Percentiles rank a stretch among this genome's conserved stretches.
Evolutionary conservation across 257 asterid genomes (phyloP).

Genomic region (Solanum sejunctum): DNA sequence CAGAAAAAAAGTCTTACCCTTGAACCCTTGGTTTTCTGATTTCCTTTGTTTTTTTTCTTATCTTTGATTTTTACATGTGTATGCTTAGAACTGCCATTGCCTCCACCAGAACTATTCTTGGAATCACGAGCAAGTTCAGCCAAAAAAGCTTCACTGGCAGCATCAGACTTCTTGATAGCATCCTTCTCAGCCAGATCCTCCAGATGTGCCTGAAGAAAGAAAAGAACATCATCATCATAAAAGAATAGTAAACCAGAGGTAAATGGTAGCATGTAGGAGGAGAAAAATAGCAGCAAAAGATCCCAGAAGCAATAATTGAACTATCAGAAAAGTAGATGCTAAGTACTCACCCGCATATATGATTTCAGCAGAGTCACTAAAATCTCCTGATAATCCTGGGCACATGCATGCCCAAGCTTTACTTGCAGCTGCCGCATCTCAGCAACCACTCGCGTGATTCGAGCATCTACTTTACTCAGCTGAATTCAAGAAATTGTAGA

Average conservation of each 20-base stretch:
- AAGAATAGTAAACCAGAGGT: conserved; percentile 1
- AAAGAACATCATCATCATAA: conserved; percentile 4
- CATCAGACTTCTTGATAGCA: conserved; percentile 95
- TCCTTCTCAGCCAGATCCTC: conserved; percentile 92
- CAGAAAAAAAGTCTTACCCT: conserved; percentile 36
- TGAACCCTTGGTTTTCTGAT: conserved; percentile 58
- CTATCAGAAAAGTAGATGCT: neutral
- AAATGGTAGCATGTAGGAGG: neutral
- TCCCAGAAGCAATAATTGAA: neutral
- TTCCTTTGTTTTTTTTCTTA: conserved; percentile 67
- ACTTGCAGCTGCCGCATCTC: conserved; percentile 68
- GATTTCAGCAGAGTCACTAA: conserved; percentile 76
- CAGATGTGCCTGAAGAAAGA: conserved; percentile 49
- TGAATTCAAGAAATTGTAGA: conserved; percentile 36
- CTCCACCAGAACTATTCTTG: conserved; percentile 41
- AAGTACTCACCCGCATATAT: conserved; percentile 59
- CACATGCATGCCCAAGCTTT: conserved; percentile 58
- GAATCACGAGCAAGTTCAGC: conserved; percentile 92
- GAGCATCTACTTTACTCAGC: conserved; percentile 88
- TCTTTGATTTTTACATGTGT: conserved; percentile 60
- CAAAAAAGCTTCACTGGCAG: conserved; percentile 86
- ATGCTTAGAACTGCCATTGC: conserved; percentile 48
- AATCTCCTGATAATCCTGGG: conserved; percentile 57
- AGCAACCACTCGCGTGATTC: conserved; percentile 52
- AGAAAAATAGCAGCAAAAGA: neutral